Base-by-base conservation (phyloP, 352 stramenopile genomes). In the Phytophthora hibernalis region DNA sequence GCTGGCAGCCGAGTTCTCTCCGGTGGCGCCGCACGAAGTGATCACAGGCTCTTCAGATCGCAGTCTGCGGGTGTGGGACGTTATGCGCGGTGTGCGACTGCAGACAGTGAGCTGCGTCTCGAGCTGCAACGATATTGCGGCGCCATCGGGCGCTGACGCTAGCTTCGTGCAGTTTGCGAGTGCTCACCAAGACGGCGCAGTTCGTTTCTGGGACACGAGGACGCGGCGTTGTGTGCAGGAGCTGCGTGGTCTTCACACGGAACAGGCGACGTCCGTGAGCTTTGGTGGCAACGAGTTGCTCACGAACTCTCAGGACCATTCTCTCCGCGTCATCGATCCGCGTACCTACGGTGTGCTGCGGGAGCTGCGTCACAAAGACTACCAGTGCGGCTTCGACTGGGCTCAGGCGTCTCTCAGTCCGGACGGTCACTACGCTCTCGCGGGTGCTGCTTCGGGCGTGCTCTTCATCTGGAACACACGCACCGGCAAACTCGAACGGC, bases 301-400 rank as follows among this genome's bases (percentile, higher is more conserved):
- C 24, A 92, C 87, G 2, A 95, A 92, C 66, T 91, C 85, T 28
- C 74, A 83, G 2, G 87, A 95, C 68, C 80, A 95, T 64, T 81
- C 80, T 48, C 62, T 95, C 21, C 71, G 74, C 8, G 57, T 95
- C 38, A 66, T 95, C 20, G 87, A 95, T 57, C 76, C 77, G 21
- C 82, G 87, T 24, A 95, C 70, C 13, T 92, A 83, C 59, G 72
- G 71, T 30, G 77, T 69, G 9, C 58, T 92, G 21, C 55, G 65
- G 26, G 78, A 74, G 51, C 67, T 92, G 35, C 59, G 61, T 9
- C 72, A 91, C 52, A 59, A 74, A 20, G 64, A 62, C 2, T 95
- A 92, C 57, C 79, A 90, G 18, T 89, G 82, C 35, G 87, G 81
- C 12, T 92, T 95, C 52, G 85, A 95, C 59, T 95, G 87, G 87